Evolutionary conservation across 345 rosid species (phyloP).

Genomic region (Zanthoxylum bungeanum): DNA sequence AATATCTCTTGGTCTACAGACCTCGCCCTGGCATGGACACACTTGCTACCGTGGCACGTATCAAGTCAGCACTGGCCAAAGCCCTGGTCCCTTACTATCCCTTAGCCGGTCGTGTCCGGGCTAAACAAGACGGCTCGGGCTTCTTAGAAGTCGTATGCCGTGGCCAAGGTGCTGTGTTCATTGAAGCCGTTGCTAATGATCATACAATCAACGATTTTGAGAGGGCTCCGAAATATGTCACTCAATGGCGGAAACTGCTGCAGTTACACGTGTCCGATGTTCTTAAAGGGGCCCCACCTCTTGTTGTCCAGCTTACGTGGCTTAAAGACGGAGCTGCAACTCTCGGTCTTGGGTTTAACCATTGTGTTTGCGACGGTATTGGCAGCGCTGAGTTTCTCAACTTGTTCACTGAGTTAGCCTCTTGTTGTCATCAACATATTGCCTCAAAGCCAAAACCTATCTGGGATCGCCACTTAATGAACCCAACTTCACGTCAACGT

Average conservation of each 20-base stretch:
- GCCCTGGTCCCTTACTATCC: slow-evolving; percentile 74
- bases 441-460: slow-evolving; percentile 32
- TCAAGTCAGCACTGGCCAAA: slow-evolving; percentile 60
- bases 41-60: slow-evolving; percentile 21
- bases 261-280: slow-evolving; percentile 63
- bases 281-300: slow-evolving; percentile 65
- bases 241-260: slow-evolving; percentile 69
- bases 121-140: slow-evolving; percentile 33
- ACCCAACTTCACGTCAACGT: slow-evolving; percentile 21
- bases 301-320: slow-evolving; percentile 89
- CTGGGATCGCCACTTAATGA: slow-evolving; percentile 79
- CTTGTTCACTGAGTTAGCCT: slow-evolving; percentile 54
- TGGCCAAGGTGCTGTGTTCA: slow-evolving; percentile 65
- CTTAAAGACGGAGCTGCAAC: slow-evolving; percentile 67
- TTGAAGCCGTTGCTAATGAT: slow-evolving; percentile 49
- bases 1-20: slow-evolving; percentile 61
- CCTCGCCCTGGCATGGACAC: slow-evolving; percentile 36
- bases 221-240: slow-evolving; percentile 52
- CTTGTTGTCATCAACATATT: slow-evolving; percentile 13
- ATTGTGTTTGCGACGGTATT: slow-evolving; percentile 70
- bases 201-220: slow-evolving; percentile 40
- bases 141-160: slow-evolving; percentile 69
- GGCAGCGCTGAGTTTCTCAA: slow-evolving; percentile 72
- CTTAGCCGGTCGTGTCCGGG: slow-evolving; percentile 72
- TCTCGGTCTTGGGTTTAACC: slow-evolving; percentile 67